These are phyloP conservation scores for Clavispora phyllophila DNA, from an alignment of 805 yeast species.

Conservation along the genomic window DNA sequence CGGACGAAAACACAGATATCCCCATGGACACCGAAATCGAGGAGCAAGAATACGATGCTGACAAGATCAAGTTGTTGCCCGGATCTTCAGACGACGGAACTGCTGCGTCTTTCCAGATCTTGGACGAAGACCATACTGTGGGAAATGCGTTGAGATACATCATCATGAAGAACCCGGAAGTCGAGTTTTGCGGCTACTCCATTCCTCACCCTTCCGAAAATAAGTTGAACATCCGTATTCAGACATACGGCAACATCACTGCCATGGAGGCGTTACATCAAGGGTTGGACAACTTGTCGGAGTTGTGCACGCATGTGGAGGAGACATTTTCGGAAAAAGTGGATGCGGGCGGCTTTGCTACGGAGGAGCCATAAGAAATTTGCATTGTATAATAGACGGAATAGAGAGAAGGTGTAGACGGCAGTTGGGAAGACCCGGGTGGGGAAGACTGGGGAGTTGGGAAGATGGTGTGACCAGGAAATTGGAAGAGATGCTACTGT, in stretches of 20 bases:
- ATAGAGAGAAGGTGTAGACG: background rate
- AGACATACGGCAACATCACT: slow-evolving; percentile 80
- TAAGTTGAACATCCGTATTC: slow-evolving; percentile 84
- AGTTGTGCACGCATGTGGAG: slow-evolving; percentile 79
- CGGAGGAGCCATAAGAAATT: slow-evolving; percentile 40
- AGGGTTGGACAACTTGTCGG: slow-evolving; percentile 81
- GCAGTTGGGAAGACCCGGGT: no score
- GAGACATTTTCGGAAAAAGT: slow-evolving; percentile 68
- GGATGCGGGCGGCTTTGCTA: slow-evolving; percentile 48
- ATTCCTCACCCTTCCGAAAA: slow-evolving; percentile 97
- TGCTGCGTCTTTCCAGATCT: slow-evolving; percentile 89
- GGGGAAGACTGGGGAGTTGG: no score
- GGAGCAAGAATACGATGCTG: slow-evolving; percentile 47
- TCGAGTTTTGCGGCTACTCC: slow-evolving; percentile 96
- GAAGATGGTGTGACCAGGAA: no score
- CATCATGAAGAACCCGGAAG: slow-evolving; percentile 96
- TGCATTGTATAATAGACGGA: slow-evolving; percentile 1
- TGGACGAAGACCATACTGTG: slow-evolving; percentile 92
- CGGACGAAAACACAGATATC: slow-evolving; percentile 17
- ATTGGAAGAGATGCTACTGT: no score
- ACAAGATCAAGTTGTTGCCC: slow-evolving; percentile 65
- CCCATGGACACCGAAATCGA: slow-evolving; percentile 24
- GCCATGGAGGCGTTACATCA: slow-evolving; percentile 91
- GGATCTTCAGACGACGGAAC: slow-evolving; percentile 92
- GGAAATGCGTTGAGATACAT: slow-evolving; percentile 92